Base-by-base conservation (phyloP, 768 basidiomycete species). In the Panellus pusillus region DNA sequence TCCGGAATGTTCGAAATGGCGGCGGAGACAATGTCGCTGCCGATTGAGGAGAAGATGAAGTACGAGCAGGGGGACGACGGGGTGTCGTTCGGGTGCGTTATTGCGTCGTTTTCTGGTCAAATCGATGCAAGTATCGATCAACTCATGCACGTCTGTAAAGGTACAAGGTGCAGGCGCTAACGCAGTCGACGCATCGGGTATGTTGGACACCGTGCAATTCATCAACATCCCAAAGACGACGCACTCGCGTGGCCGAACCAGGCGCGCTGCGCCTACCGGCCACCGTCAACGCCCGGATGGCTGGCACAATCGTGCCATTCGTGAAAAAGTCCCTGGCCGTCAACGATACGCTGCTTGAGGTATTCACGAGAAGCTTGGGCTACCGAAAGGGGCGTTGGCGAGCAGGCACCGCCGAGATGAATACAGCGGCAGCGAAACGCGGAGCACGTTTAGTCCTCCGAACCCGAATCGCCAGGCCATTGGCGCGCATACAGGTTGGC, bases 161-260 rank as follows among this genome's bases (percentile, higher is more conserved):
- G 9, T 79, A 78, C 55, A 77, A 81, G 64, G 78, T 31, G 66
- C 68, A 0, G 80, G 79, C 1, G 71, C 69, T 3, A 77, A 73
- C 42, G 75, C 72, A 5, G 69, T 73, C 3, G 79, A 81, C 58
- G 71, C 73, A 45, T 66, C 66, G 12, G 79, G 79, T 54, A 73
- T 67, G 31, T 42, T 57, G 18, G 79, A 81, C 60, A 71, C 66
- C 1, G 64, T 68, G 8, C 75, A 80, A 56, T 79, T 79, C 62
- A 65, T 81, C 47, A 78, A 78, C 55, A 64, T 81, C 47, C 79
- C 0, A 78, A 75, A 55, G 81, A 82, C 55, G 81, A 82, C 47
- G 76, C 69, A 0, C 60, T 81, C 3, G 70, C 75, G 0, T 81
- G 72, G 62, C 80, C 80, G 0, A 52, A 49, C 0, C 62, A 73